Evolutionary conservation across 2,329 filamentous ascomycete species (phyloP).

Genomic region (Meredithiella fracta): DNA sequence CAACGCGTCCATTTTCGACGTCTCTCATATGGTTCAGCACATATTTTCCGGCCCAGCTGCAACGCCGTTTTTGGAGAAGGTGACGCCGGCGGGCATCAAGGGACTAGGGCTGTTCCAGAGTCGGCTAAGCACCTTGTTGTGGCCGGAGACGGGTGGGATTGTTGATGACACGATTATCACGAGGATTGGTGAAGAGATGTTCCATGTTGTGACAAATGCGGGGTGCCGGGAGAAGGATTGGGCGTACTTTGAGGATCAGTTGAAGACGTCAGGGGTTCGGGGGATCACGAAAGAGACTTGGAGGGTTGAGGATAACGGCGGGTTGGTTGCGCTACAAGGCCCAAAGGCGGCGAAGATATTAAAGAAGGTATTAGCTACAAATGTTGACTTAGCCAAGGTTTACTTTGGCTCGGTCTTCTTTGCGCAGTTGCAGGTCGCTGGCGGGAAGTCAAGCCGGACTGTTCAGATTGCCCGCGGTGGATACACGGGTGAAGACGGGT

Average conservation of each 20-base stretch:
- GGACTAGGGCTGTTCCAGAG: conserved; percentile 50
- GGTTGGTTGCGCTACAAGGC: conserved; percentile 79
- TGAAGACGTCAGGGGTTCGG: conserved; percentile 42
- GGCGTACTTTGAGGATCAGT: conserved; percentile 54
- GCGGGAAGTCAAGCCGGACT: conserved; percentile 26
- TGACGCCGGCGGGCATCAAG: conserved; percentile 63
- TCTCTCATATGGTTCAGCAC: conserved; percentile 93
- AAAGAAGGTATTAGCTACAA: conserved; percentile 38
- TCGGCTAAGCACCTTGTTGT: conserved; percentile 70
- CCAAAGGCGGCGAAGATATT: conserved; percentile 60
- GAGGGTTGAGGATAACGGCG: conserved; percentile 54
- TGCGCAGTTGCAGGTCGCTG: conserved; percentile 46
- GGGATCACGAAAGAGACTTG: conserved; percentile 38
- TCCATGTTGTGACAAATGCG: conserved; percentile 92
- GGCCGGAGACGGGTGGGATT: conserved; percentile 70
- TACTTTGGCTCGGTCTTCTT: conserved; percentile 67
- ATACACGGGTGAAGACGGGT: conserved; percentile 96
- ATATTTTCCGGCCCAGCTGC: conserved; percentile 67
- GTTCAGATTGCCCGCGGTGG: conserved; percentile 67
- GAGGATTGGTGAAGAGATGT: conserved; percentile 53
- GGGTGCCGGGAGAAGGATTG: conserved; percentile 81
- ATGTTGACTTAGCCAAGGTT: conserved; percentile 45
- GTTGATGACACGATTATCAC: conserved; percentile 90
- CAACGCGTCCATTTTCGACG: conserved; percentile 85
- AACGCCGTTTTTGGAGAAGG: conserved; percentile 60